phyloP scores from a whole-genome alignment of 2,329 filamentous ascomycete genomes.

The Rutstroemia sp. region DNA sequence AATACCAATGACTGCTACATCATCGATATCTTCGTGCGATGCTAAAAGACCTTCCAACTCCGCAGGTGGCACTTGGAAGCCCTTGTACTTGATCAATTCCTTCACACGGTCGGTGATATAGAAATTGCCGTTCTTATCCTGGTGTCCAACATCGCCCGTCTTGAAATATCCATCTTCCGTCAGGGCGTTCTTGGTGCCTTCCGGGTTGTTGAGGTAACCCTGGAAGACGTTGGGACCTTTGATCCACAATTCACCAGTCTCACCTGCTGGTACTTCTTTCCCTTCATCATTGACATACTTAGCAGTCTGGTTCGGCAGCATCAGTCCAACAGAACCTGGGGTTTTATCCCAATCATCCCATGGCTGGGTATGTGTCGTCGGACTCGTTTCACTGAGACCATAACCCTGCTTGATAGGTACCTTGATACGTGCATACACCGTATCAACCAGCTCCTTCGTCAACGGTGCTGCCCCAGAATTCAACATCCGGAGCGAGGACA shows the following conservation, averaged over 20 bases:
- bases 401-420: conserved; percentile 89
- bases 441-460: conserved; percentile 70
- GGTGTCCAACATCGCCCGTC: conserved; percentile 76
- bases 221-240: conserved; percentile 55
- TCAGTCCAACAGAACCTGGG: conserved; percentile 70
- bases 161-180: conserved; percentile 69
- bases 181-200: conserved; percentile 61
- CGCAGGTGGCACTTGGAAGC: conserved; percentile 63
- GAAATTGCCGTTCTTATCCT: conserved; percentile 69
- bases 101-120: conserved; percentile 85
- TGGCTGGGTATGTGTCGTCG: conserved; percentile 66
- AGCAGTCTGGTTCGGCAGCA: conserved; percentile 72
- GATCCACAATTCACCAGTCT: conserved; percentile 66
- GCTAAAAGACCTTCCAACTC: conserved; percentile 48
- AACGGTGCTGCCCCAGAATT: conserved; percentile 84
- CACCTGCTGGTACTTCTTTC: conserved; percentile 51
- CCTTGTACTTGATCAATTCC: conserved; percentile 58
- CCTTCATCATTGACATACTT: conserved; percentile 67
- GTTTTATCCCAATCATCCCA: conserved; percentile 70
- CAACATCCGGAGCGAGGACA: conserved; percentile 72
- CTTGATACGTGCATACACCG: conserved; percentile 64
- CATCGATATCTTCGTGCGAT: conserved; percentile 38
- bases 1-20: conserved; percentile 57
- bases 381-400: conserved; percentile 80
- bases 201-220: conserved; percentile 49